A percentile compares a stretch with the other conserved stretches of the same genome.
Conservation (phyloP, 176 grass and related monocot genomes). For the Oryza glumipatula region DNA sequence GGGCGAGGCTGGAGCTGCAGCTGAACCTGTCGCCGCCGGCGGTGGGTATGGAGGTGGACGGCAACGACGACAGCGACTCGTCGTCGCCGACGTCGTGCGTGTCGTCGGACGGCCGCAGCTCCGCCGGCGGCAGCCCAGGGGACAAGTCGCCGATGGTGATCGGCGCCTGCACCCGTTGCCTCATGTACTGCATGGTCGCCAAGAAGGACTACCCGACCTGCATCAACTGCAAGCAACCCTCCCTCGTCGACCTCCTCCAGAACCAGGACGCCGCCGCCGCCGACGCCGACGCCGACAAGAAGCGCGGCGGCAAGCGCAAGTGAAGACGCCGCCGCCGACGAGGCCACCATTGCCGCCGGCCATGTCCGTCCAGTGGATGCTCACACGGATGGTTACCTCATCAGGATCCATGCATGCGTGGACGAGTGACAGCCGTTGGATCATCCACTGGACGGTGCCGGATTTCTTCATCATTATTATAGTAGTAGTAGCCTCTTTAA, state of each 20-base stretch:
- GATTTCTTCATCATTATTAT: not conserved
- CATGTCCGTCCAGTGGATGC: slow-evolving; percentile 54
- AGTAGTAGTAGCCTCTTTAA: slow-evolving; percentile 29
- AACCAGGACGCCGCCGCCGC: slow-evolving; percentile 25
- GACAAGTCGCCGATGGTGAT: slow-evolving; percentile 62
- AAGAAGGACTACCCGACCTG: slow-evolving; percentile 67
- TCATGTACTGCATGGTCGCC: slow-evolving; percentile 78
- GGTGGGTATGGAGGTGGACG: slow-evolving; percentile 29
- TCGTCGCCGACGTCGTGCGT: slow-evolving; percentile 68
- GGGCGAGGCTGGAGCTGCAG: slow-evolving; percentile 51
- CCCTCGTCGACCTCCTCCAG: slow-evolving; percentile 63
- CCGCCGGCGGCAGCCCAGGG: slow-evolving; percentile 12
- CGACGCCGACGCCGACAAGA: slow-evolving; percentile 33
- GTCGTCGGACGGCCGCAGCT: slow-evolving; percentile 56
- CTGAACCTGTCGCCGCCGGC: slow-evolving; percentile 58
- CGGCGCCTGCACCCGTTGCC: slow-evolving; percentile 66
- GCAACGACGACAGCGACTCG: slow-evolving; percentile 34
- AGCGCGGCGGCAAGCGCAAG: slow-evolving; percentile 55
- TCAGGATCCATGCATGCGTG: slow-evolving; percentile 3
- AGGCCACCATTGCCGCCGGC: not conserved
- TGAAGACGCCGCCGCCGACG: not conserved
- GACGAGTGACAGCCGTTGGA: slow-evolving; percentile 62
- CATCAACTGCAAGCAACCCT: slow-evolving; percentile 68
- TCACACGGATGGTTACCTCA: slow-evolving; percentile 57
- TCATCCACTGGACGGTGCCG: slow-evolving; percentile 55